Evolutionary conservation across 2,329 filamentous ascomycete genomes (phyloP), one percentile per base, ranked within the genome.

Genomic region (Helminthosporium solani): DNA sequence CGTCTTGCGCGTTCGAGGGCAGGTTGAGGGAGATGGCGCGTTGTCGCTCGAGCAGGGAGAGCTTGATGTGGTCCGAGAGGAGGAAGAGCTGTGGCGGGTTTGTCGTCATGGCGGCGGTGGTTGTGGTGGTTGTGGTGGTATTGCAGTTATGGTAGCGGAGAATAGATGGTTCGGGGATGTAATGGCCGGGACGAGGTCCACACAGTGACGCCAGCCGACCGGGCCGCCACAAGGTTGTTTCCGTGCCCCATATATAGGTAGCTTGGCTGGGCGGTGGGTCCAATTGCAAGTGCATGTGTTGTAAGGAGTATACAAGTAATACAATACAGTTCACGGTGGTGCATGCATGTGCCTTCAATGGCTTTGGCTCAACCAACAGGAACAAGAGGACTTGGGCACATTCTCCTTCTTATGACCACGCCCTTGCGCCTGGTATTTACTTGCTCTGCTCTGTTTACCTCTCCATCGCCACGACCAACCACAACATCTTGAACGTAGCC

Each of bases 21-120:
- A 96, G 81, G 57, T 90, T 85, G 35, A 96, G 80, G 12, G 84
- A 87, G 61, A 89, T 83, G 39, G 91, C 90, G 47, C 92, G 85
- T 73, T 95, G 86, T 47, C 92, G 85, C 75, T 97, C 94, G 20
- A 97, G 84, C 14, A 99, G 80, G 12, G 91, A 96, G 51, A 97
- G 83, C 74, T 97, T 96, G 78, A 97, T 88, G 73, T 97, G 92
- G 74, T 99, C 94, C 63, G 91, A 90, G 47, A 97, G 83, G 43
- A 97, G 86, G 69, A 91, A 90, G 57, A 97, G 85, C 71, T 96
- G 91, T 12, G 79, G 78, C 40, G 82, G 77, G 57, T 78, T 82
- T 49, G 76, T 77, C 60, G 69, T 70, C 43, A 66, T 61, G 62
- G 68, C 70, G 49, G 57, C 43, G 52, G 40, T 34, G 40, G 40